A percentile compares a stretch with the other conserved stretches of the same genome.
Evolutionary conservation across 2,329 filamentous ascomycete genomes (phyloP).

Genomic region (Macrophomina pseudophaseolina): DNA sequence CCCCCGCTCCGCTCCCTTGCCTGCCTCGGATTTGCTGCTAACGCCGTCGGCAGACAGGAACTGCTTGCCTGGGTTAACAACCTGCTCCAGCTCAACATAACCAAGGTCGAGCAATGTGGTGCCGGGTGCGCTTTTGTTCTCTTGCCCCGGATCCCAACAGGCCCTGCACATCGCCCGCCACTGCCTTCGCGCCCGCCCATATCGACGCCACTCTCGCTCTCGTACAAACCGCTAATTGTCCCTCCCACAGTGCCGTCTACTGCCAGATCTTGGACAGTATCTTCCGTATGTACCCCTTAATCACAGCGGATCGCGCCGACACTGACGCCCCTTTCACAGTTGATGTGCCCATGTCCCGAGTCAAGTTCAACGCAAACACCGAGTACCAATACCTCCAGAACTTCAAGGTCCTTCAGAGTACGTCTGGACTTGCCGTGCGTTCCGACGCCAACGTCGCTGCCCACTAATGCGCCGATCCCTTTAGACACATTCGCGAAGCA

Average conservation of each 20-base stretch:
- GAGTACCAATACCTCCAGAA: constrained; percentile 99
- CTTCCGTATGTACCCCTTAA: constrained; percentile 64
- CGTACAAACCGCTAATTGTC: constrained; percentile 2
- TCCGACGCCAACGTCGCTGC: neutral
- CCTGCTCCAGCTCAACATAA: constrained; percentile 96
- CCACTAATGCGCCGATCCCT: constrained; percentile 27
- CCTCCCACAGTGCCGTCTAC: constrained; percentile 75
- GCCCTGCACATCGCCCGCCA: neutral
- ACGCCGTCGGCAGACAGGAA: constrained; percentile 73
- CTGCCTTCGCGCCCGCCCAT: neutral
- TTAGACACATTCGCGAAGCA: constrained; percentile 84
- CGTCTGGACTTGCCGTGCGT: constrained; percentile 39
- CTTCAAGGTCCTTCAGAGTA: constrained; percentile 97
- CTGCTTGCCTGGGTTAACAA: constrained; percentile 96
- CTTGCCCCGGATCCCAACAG: constrained; percentile 30
- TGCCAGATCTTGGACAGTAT: constrained; percentile 99
- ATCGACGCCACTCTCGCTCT: neutral
- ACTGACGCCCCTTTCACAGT: constrained; percentile 47
- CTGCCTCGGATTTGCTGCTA: constrained; percentile 30
- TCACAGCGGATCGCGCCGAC: neutral
- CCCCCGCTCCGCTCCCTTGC: constrained; percentile 29
- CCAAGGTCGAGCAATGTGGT: constrained; percentile 97
- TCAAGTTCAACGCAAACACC: constrained; percentile 97
- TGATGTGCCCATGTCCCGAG: constrained; percentile 91
- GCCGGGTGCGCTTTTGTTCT: constrained; percentile 73